Evolutionary conservation across 164 flowering plant species (phyloP).

Genomic region (Tetracentron sinense): DNA sequence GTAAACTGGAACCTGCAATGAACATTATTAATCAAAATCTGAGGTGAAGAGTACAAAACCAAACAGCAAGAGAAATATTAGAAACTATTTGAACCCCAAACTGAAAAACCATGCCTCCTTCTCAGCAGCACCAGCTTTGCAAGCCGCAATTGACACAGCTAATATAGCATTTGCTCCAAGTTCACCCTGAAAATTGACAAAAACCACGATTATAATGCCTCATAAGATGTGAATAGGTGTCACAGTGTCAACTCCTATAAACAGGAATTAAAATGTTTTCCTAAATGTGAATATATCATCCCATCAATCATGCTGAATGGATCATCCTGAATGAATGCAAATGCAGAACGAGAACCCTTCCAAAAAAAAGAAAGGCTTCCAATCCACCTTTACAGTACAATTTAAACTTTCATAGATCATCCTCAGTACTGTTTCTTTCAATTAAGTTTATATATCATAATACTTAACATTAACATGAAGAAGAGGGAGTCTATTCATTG

Average conservation of each 20-base stretch:
- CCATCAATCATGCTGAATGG: neutral
- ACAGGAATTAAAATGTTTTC: neutral
- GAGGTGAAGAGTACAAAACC: neutral
- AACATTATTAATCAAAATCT: conserved; percentile 1
- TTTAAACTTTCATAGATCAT: neutral
- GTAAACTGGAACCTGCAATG: conserved; percentile 80
- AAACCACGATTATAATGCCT: neutral
- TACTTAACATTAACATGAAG: no score
- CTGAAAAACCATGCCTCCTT: conserved; percentile 64
- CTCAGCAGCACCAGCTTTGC: conserved; percentile 99
- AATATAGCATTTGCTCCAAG: conserved; percentile 84
- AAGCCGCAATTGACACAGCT: conserved; percentile 94
- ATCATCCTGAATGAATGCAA: neutral
- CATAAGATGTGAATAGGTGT: neutral
- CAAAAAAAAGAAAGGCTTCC: neutral
- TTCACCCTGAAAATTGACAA: conserved; percentile 50
- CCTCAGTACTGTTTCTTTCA: no score
- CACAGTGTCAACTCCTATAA: neutral
- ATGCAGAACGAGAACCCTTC: neutral
- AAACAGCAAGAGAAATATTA: neutral
- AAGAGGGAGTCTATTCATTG: no score
- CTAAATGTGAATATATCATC: neutral
- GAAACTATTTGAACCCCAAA: neutral
- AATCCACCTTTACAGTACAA: neutral
- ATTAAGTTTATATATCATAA: no score